phyloP scores from a whole-genome alignment of 108 stramenopile species.

The Cyclotella atomus region DNA sequence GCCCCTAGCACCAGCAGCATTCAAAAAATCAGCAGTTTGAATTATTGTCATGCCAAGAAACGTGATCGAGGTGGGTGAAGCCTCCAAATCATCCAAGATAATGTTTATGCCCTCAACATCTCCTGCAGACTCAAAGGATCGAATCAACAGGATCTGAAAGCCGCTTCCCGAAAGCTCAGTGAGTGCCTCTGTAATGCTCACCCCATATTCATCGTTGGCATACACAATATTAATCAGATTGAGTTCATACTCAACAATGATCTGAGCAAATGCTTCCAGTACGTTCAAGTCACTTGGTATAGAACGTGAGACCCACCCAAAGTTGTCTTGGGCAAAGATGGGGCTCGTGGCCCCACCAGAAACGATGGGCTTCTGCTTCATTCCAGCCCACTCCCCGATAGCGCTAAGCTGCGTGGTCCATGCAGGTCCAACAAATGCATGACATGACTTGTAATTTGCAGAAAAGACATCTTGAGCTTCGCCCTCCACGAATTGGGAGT shows the following conservation, averaged over 20 bases:
- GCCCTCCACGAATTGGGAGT: not conserved
- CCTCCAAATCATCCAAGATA: not conserved
- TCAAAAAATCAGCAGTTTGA: not conserved
- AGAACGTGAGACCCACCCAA: not conserved
- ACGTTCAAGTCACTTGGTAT: not conserved
- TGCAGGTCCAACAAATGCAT: not conserved
- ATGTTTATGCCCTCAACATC: not conserved
- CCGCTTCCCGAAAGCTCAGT: not conserved
- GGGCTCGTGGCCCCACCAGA: not conserved
- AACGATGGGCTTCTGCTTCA: not conserved
- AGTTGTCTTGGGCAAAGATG: not conserved
- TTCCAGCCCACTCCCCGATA: not conserved
- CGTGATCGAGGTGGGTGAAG: not conserved
- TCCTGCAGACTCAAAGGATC: not conserved
- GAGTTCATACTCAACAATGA: not conserved
- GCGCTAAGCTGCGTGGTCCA: not conserved
- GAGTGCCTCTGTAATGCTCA: not conserved
- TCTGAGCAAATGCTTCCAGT: not conserved
- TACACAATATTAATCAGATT: not conserved
- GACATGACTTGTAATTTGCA: not conserved
- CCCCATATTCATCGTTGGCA: not conserved
- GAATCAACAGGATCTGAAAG: not conserved
- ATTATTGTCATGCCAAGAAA: not conserved
- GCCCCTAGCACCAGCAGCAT: not conserved
- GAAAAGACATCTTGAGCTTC: not conserved